Conservation (phyloP, 306 rosid genomes). For the Gastrolobium bilobum region DNA sequence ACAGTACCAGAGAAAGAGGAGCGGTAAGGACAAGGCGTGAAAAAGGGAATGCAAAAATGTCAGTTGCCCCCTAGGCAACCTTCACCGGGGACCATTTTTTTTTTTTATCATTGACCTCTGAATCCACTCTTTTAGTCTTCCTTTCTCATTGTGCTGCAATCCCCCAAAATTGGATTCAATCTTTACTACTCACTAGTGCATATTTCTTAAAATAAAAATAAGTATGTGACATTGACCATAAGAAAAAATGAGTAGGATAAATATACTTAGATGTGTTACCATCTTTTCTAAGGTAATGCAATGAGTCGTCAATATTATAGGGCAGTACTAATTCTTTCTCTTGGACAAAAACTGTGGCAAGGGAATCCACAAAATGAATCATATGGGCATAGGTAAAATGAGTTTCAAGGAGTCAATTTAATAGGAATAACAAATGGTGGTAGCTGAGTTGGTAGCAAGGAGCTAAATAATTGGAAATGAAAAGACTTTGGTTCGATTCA, state of each 20-base stretch:
- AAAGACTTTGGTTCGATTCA: no score
- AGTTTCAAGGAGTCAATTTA: slow-evolving; percentile 37
- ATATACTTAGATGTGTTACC: no score
- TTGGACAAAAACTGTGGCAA: neutral
- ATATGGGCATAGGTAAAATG: slow-evolving; percentile 37
- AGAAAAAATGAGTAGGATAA: no score
- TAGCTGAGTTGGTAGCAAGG: no score
- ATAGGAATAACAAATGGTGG: neutral
- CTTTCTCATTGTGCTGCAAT: slow-evolving; percentile 41
- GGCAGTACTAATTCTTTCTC: neutral
- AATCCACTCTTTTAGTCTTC: slow-evolving; percentile 51
- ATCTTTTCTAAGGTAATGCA: no score
- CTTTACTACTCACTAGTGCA: no score
- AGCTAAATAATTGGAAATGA: no score
- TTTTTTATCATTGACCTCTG: slow-evolving; percentile 59
- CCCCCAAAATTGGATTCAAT: slow-evolving; percentile 35
- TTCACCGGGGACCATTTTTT: slow-evolving; percentile 72
- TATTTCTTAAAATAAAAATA: no score
- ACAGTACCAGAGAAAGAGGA: slow-evolving; percentile 30
- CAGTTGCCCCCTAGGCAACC: slow-evolving; percentile 67
- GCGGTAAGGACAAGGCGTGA: slow-evolving; percentile 72
- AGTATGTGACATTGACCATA: no score
- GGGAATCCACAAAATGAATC: neutral
- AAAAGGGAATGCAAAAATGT: slow-evolving; percentile 81
- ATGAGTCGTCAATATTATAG: no score